These are phyloP conservation scores for Oryza australiensis DNA, from an alignment of 176 grass and related monocot species.

Conservation along the genomic window DNA sequence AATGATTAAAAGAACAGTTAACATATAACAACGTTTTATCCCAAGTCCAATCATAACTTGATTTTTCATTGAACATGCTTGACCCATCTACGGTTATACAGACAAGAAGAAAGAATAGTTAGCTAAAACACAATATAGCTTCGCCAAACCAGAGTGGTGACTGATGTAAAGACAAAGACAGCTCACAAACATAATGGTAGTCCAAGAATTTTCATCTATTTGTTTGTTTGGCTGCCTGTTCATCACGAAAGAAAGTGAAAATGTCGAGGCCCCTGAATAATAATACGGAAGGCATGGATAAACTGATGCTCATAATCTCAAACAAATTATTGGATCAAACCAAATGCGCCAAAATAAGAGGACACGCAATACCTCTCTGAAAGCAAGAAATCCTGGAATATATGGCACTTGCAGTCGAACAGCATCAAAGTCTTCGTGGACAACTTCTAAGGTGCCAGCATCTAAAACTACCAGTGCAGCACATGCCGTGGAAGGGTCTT, in stretches of 20 bases:
- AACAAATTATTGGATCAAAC: neutral
- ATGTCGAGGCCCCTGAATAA: neutral
- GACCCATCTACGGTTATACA: neutral
- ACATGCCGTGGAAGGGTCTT: conserved; percentile 65
- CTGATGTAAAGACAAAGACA: neutral
- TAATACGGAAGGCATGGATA: neutral
- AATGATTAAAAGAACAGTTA: neutral
- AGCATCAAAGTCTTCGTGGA: conserved; percentile 80
- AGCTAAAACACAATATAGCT: neutral
- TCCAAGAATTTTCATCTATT: neutral
- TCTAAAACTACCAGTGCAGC: conserved; percentile 68
- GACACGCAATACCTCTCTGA: conserved; percentile 64
- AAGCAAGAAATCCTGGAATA: conserved; percentile 91
- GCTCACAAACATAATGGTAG: neutral
- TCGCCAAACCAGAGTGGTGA: neutral
- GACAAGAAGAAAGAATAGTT: neutral
- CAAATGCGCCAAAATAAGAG: neutral
- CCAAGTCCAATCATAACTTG: neutral
- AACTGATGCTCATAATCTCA: neutral
- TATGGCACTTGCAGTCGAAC: conserved; percentile 74
- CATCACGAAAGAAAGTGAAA: neutral
- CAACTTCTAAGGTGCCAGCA: conserved; percentile 58
- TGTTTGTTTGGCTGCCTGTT: neutral
- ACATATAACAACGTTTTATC: neutral
- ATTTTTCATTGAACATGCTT: neutral